These are phyloP conservation scores for Elsinoe necatrix DNA, from an alignment of 2,329 filamentous ascomycete species.

Conservation along the genomic window DNA sequence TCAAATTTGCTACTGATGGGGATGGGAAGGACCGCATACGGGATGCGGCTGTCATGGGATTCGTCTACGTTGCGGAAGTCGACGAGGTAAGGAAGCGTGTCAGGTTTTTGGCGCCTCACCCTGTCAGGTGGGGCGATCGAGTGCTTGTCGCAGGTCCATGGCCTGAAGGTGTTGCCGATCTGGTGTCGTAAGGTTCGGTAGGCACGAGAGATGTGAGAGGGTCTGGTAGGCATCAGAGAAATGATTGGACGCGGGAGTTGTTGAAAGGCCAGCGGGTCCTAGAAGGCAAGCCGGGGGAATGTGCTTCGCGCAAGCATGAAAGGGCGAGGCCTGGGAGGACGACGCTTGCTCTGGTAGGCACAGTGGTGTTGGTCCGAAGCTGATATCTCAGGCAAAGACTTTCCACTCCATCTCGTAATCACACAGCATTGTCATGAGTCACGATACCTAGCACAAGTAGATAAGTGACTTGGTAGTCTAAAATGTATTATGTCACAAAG, in stretches of 20 bases:
- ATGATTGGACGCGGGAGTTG: background rate
- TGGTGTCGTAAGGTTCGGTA: constrained; percentile 47
- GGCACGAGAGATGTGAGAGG: background rate
- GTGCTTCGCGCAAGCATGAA: too few relatives aligned
- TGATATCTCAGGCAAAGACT: too few relatives aligned
- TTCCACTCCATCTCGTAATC: too few relatives aligned
- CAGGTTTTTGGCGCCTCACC: constrained; percentile 74
- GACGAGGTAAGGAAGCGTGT: constrained; percentile 76
- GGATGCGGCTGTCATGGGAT: constrained; percentile 79
- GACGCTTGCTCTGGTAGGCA: too few relatives aligned
- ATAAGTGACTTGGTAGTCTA: background rate
- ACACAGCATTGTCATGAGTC: background rate
- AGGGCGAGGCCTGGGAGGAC: too few relatives aligned
- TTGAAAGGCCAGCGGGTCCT: background rate
- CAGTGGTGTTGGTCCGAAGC: too few relatives aligned
- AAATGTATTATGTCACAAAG: constrained; percentile 11
- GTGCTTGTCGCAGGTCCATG: constrained; percentile 78
- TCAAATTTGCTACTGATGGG: constrained; percentile 61
- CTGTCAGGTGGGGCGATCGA: constrained; percentile 67
- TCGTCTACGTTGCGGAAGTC: constrained; percentile 85
- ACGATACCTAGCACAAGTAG: background rate
- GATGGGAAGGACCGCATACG: constrained; percentile 66
- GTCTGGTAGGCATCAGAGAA: background rate
- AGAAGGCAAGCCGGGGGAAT: too few relatives aligned
- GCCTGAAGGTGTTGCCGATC: constrained; percentile 74